phyloP scores from a whole-genome alignment of 2,329 filamentous ascomycete species.

The Cercospora berteroae region DNA sequence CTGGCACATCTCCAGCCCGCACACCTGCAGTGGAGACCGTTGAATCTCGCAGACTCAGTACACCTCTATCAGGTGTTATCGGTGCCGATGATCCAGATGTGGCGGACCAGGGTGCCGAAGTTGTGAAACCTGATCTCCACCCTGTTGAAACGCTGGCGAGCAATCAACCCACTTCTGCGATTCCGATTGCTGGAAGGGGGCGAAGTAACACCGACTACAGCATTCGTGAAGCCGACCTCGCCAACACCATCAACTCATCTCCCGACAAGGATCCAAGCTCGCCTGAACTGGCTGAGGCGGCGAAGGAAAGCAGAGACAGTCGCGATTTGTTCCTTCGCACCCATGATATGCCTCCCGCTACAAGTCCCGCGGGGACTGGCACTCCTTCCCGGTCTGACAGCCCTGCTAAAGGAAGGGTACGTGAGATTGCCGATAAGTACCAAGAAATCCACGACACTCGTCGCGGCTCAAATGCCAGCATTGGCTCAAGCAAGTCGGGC shows the following conservation, averaged over 20 bases:
- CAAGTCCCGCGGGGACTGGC: slow-evolving; percentile 13
- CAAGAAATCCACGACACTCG: slow-evolving; percentile 42
- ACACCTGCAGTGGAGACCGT: slow-evolving; percentile 53
- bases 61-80: slow-evolving; percentile 31
- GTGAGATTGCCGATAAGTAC: slow-evolving; percentile 53
- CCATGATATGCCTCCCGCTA: slow-evolving; percentile 21
- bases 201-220: slow-evolving; percentile 37
- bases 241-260: slow-evolving; percentile 30
- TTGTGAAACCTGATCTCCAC: slow-evolving; percentile 25
- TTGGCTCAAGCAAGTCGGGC: slow-evolving; percentile 44
- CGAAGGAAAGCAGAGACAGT: slow-evolving; percentile 19
- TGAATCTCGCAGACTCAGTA: slow-evolving; percentile 28
- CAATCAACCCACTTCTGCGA: slow-evolving; percentile 11
- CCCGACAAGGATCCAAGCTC: slow-evolving; percentile 23
- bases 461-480: slow-evolving; percentile 43
- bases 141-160: slow-evolving; percentile 26
- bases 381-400: slow-evolving; percentile 26
- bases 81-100: slow-evolving; percentile 28
- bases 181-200: slow-evolving; percentile 28
- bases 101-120: slow-evolving; percentile 28
- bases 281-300: slow-evolving; percentile 29
- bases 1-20: slow-evolving; percentile 61
- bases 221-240: slow-evolving; percentile 36
- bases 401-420: slow-evolving; percentile 50
- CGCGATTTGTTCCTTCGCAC: slow-evolving; percentile 33